phyloP scores from a whole-genome alignment of 139 green algal genomes.

The Chlamydomonas sp. region DNA sequence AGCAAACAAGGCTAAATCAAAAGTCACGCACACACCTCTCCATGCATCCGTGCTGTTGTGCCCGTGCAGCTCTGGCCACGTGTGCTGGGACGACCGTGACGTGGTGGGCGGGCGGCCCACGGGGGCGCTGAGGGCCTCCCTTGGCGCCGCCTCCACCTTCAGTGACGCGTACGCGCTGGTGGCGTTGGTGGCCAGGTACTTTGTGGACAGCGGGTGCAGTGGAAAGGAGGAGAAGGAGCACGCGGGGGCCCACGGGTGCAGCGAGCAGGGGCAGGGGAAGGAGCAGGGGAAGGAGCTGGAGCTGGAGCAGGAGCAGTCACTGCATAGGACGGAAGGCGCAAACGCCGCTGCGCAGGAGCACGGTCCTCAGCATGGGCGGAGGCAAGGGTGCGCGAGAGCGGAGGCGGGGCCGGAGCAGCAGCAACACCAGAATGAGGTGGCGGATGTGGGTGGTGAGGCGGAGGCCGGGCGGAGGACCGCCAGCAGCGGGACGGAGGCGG shows the following conservation, averaged over 20 bases:
- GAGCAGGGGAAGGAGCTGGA: background rate
- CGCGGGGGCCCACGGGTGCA: constrained; percentile 4
- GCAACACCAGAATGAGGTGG: no score
- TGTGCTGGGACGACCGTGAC: constrained; percentile 91
- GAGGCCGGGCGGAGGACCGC: no score
- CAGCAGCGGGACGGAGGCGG: no score
- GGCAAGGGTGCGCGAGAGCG: background rate
- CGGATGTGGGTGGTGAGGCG: no score
- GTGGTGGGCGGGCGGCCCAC: constrained; percentile 68
- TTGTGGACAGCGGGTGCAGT: constrained; percentile 48
- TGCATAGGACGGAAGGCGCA: background rate
- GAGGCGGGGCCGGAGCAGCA: no score
- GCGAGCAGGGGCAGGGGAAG: background rate
- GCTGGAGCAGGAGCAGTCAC: constrained; percentile 21
- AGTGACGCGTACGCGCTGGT: constrained; percentile 72
- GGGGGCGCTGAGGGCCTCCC: constrained; percentile 82
- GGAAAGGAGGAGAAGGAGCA: constrained; percentile 25
- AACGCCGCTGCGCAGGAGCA: no score
- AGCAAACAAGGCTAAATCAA: no score
- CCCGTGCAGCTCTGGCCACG: constrained; percentile 67
- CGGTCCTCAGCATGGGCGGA: background rate
- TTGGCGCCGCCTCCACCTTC: constrained; percentile 79
- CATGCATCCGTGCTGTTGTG: no score
- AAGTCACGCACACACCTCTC: no score
- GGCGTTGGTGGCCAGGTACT: constrained; percentile 62